Base-by-base conservation (phyloP, 345 rosid species). In the Brassica carinata region DNA sequence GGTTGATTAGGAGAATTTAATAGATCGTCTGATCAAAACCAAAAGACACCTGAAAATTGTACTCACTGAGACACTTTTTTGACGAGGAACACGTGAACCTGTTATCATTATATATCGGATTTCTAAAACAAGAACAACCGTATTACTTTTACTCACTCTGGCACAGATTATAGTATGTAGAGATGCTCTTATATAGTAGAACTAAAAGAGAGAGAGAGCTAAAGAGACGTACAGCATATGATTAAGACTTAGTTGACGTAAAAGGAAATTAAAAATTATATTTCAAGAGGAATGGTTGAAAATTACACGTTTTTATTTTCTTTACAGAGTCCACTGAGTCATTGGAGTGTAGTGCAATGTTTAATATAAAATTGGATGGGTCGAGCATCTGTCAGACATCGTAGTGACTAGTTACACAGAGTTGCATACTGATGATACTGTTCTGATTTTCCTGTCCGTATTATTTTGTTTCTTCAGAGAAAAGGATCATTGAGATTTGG, bases 1-100 rank as follows among this genome's bases (percentile, higher is more conserved):
- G 29, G 29, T 69, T 34, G 18, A 11, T 33, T 80, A 75, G 13
- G 71, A 69, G 72, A 80, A 80, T 14, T 69, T 17, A 29, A 53
- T 80, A 64, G 83, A 80, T 65, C 83, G 79, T 55, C 6, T 80
- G 61, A 80, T 75, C 83, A 80, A 69, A 69, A 80, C 83, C 43
- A 80, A 48, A 51, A 80, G 83, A 69, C 79, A 80, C 72, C 17
- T 80, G 51, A 80, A 80, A 63, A 80, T 36, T 64, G 59, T 75
- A 19, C 83, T 63, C 72, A 80, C 79, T 36, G 83, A 80, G 34
- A 80, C 71, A 80, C 76, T 80, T 71, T 23, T 75, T 27, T 53
- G 36, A 69, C 76, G 72, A 36, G 61, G 71, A 80, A 74, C 70
- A 80, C 75, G 76, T 58, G 74, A 67, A 30, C 18, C 8, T 19